These are phyloP conservation scores for Gossypium davidsonii DNA, from an alignment of 441 rosid species.

Conservation along the genomic window DNA sequence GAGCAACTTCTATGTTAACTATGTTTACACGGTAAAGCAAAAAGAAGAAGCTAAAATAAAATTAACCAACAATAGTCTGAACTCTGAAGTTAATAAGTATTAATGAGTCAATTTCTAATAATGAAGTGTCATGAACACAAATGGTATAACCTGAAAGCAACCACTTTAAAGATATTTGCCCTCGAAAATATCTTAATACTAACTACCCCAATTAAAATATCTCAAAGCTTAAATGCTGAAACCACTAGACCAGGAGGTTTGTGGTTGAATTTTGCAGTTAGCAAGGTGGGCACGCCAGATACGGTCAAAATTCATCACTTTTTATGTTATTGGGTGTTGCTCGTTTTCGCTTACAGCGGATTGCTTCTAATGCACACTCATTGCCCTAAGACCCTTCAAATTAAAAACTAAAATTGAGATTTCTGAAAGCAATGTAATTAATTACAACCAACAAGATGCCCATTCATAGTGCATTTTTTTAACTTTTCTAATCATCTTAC, in stretches of 20 bases:
- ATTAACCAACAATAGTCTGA: not conserved
- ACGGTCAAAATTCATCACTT: not conserved
- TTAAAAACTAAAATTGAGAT: too few relatives aligned
- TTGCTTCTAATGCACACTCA: not conserved
- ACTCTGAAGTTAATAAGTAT: not conserved
- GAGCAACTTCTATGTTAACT: not conserved
- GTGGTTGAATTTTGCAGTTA: not conserved
- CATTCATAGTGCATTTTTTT: too few relatives aligned
- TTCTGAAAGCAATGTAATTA: not conserved
- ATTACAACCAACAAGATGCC: not conserved
- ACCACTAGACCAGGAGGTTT: not conserved
- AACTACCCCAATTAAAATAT: not conserved
- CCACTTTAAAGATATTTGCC: not conserved
- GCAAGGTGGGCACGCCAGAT: not conserved
- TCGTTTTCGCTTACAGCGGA: not conserved
- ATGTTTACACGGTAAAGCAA: not conserved
- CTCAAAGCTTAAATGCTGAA: not conserved
- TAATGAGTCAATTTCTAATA: not conserved
- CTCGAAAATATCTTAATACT: not conserved
- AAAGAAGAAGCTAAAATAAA: not conserved
- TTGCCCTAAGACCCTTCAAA: not conserved
- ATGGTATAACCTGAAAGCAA: constrained; percentile 19
- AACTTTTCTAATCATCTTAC: too few relatives aligned
- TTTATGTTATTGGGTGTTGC: not conserved
- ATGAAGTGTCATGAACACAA: not conserved